Conservation (phyloP, 768 basidiomycete genomes). For the Amanita rubescens region DNA sequence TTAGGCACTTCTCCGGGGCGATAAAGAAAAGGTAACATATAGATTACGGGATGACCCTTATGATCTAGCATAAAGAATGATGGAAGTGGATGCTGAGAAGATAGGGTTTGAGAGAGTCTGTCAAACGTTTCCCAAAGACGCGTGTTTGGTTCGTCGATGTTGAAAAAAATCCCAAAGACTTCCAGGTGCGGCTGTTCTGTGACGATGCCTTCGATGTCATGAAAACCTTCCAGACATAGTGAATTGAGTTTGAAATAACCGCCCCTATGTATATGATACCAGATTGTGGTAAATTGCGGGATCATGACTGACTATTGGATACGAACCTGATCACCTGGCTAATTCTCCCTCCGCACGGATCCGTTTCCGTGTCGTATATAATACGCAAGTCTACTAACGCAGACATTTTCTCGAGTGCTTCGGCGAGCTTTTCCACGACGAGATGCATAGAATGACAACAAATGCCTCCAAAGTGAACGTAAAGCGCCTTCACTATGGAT, state of each 20-base stretch:
- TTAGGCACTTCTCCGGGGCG: background rate
- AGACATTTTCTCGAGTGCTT: background rate
- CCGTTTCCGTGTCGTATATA: background rate
- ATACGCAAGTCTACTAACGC: background rate
- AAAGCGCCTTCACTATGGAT: background rate
- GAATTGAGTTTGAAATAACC: background rate
- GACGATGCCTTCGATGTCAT: background rate
- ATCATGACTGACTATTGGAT: background rate
- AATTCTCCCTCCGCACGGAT: background rate
- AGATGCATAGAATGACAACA: background rate
- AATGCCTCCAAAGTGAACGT: background rate
- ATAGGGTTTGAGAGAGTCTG: background rate
- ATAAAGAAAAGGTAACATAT: background rate
- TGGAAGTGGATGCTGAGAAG: background rate
- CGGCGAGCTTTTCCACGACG: background rate
- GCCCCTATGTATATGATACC: background rate
- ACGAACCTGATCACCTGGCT: background rate
- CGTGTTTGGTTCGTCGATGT: background rate
- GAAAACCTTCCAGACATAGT: background rate
- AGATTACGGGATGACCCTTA: too few relatives aligned
- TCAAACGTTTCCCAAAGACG: background rate
- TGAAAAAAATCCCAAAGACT: background rate
- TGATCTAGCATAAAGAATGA: background rate
- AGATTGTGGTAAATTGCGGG: background rate
- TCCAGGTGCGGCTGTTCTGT: background rate